Evolutionary conservation across 2,329 filamentous ascomycete genomes (phyloP), one percentile per base, ranked within the genome.

Genomic region (Diaporthe vexans): DNA sequence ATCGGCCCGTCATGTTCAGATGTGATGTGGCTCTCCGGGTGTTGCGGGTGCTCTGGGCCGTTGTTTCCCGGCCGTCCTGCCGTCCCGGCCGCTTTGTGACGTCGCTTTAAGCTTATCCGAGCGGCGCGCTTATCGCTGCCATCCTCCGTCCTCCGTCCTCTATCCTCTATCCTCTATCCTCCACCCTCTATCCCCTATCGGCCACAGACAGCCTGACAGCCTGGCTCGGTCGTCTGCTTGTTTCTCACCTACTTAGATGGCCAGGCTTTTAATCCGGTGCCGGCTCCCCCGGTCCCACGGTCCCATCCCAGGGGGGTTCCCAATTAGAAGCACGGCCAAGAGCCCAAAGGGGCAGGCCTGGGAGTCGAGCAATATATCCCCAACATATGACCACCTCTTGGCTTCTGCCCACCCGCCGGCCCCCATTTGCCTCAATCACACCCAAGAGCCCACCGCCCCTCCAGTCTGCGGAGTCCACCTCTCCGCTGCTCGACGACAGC

Each of bases 21-120:
- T 43, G 40, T 19, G 40, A 43, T 43, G 40, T 43, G 40, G 40
- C 15, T 15, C 40, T 43, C 15, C 40, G 37, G 8, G 37, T 40
- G 37, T 40, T 1, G n/a, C n/a, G 9, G 3, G 37, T 40, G 10
- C 37, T 33, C 29, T 37, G 57, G 57, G 57, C 35, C 57, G 6
- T 7, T 43, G n/a, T 46, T 61, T 29, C 37, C 58, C 48, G 43
- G 26, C 61, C n/a, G n/a, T n/a, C n/a, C n/a, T n/a, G n/a, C n/a
- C n/a, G n/a, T n/a, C n/a, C n/a, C n/a, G n/a, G n/a, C 26, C 8
- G 29, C 29, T 2, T 17, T 37, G 46, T 37, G 63, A 67, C 63
- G 46, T 67, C 46, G 46, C 29, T 52, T 67, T 52, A 67, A 67
- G 63, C 63, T 67, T 67, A 67, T 67, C 63, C 63, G 46, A 9